These are phyloP conservation scores for Citrus reticulata DNA, from an alignment of 345 rosid genomes.

Conservation along the genomic window DNA sequence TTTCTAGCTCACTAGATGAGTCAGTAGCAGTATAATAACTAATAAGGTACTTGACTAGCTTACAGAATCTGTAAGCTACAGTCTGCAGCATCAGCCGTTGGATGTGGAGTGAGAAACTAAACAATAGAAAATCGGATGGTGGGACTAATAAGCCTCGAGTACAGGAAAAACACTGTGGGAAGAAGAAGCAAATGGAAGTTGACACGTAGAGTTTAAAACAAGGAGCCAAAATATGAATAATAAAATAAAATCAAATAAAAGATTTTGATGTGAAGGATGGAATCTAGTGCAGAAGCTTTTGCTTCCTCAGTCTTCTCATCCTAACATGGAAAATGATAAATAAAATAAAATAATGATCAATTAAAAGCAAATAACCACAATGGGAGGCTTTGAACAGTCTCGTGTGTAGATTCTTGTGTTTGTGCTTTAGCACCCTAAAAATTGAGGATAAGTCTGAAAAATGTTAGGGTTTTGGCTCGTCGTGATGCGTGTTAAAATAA, in stretches of 20 bases:
- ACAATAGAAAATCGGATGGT: no score
- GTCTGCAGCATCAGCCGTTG: no score
- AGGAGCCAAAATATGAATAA: background rate
- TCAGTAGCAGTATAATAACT: background rate
- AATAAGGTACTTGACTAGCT: background rate
- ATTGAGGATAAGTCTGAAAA: background rate
- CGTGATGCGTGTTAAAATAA: background rate
- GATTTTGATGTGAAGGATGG: background rate
- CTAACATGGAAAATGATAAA: background rate
- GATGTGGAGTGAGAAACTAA: no score
- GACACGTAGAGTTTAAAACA: background rate
- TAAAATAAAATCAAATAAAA: background rate
- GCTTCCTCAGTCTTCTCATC: background rate
- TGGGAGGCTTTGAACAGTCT: background rate
- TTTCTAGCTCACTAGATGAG: background rate
- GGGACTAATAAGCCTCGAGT: background rate
- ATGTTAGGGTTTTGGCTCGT: conserved; percentile 4
- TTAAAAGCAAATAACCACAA: background rate
- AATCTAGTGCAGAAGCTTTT: background rate
- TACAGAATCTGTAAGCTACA: no score
- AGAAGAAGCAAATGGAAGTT: background rate
- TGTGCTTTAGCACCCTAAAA: background rate
- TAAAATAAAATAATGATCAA: background rate
- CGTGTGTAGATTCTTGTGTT: conserved; percentile 9
- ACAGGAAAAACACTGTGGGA: background rate